Conservation (phyloP, 345 rosid genomes). For the Draba incana region DNA sequence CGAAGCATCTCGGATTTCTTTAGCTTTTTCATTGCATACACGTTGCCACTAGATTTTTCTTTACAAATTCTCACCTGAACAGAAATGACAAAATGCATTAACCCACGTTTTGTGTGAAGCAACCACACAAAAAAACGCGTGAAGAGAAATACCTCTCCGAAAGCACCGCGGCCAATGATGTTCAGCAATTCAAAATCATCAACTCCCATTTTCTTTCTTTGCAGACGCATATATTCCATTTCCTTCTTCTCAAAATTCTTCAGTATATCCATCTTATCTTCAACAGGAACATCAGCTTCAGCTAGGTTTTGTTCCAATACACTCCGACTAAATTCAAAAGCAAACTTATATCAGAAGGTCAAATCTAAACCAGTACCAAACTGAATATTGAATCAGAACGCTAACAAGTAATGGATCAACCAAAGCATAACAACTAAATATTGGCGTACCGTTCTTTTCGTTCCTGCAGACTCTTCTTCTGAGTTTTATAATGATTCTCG, state of each 20-base stretch:
- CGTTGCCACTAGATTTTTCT: constrained; percentile 51
- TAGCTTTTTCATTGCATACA: constrained; percentile 49
- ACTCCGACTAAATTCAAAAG: constrained; percentile 46
- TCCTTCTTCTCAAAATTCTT: constrained; percentile 51
- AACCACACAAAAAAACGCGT: not conserved
- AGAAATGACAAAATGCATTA: not conserved
- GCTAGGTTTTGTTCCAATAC: constrained; percentile 51
- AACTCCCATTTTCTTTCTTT: constrained; percentile 54
- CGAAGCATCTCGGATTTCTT: constrained; percentile 51
- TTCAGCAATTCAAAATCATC: constrained; percentile 54
- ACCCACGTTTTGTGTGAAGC: not conserved
- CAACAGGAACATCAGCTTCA: constrained; percentile 52
- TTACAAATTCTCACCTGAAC: constrained; percentile 57
- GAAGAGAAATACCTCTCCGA: constrained; percentile 49
- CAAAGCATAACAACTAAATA: not conserved
- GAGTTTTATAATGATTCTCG: constrained; percentile 53
- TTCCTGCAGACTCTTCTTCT: constrained; percentile 52
- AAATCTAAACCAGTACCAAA: constrained; percentile 20
- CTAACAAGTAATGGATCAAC: not conserved
- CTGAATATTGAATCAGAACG: not conserved
- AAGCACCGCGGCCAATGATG: constrained; percentile 60
- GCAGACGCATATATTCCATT: constrained; percentile 52
- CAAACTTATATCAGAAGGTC: constrained; percentile 17
- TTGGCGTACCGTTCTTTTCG: constrained; percentile 50
- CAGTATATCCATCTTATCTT: constrained; percentile 48